Base-by-base conservation (phyloP, 2,329 filamentous ascomycete species). In the Exserohilum turcica region DNA sequence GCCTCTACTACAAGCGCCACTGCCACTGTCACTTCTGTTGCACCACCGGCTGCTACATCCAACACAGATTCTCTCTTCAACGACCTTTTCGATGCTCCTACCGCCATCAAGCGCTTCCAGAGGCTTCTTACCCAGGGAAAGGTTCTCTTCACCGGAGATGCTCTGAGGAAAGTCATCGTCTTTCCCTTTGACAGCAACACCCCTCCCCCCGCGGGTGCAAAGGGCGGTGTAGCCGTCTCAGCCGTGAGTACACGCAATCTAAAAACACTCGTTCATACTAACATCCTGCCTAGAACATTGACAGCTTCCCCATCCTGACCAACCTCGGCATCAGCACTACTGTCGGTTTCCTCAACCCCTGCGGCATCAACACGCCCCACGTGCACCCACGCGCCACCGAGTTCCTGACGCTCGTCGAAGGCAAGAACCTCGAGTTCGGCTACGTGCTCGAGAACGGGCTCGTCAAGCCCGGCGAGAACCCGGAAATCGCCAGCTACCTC, bases 141-240 rank as follows among this genome's bases (percentile, higher is more conserved):
- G 47, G 64, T 33, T 54, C 66, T 77, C 7, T 64, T 75, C 37
- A 59, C 64, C 5, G 65, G 57, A 10, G 66, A 72, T 2, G 66
- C 61, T 4, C 59, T 77, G 24, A 63, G 61, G 40, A 61, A 66
- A 10, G 38, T 64, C 66, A 84, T 88, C 76, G 89, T 86, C 70
- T 92, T 91, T 81, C 81, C 81, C 69, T 80, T 82, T 62, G 72
- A 84, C 58, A 66, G 73, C 57, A 66, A 73, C 54, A 77, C 77
- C 15, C 54, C 57, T 13, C 74, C 78, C 9, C 55, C 71, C 8
- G 32, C 74, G 12, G 76, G 83, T 45, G 86, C 82, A 59, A 88
- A 89, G 72, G 87, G 68, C 38, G 68, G 66, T 13, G 61, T 58
- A 13, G 58, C 59, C n/a, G 66, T 67, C 36, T 43, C 65, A 43